Conservation (phyloP, 169 alveolate genomes). For the Plasmodium gaboni region DNA sequence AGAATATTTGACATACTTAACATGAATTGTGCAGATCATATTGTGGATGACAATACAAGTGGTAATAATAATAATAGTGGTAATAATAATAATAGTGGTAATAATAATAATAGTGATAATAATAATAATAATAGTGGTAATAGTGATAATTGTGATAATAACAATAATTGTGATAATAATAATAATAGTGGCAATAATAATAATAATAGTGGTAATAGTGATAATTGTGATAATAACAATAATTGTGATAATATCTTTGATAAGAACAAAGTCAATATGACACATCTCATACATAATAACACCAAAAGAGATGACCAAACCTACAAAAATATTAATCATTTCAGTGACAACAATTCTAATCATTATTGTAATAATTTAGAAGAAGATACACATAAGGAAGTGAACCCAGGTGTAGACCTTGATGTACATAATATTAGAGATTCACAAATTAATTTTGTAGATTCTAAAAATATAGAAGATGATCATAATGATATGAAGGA, state of each 20-base stretch:
- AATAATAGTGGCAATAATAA: neutral
- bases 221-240: too few species aligned
- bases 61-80: neutral
- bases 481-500: neutral
- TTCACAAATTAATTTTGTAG: neutral
- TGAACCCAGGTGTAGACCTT: neutral
- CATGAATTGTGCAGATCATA: neutral
- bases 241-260: too few species aligned
- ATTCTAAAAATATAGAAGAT: neutral
- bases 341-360: neutral
- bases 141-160: neutral
- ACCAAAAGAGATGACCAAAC: too few species aligned
- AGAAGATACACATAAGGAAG: neutral
- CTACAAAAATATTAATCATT: neutral
- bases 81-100: neutral
- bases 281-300: too few species aligned
- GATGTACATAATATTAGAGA: neutral
- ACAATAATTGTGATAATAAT: neutral
- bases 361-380: neutral
- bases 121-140: neutral
- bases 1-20: slow-evolving; percentile 14
- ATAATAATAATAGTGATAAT: neutral
- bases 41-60: neutral
- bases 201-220: neutral
- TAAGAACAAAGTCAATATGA: too few species aligned